Percentiles rank a stretch among this genome's conserved stretches.
These are phyloP conservation scores for Globisporangium cylindrosporum DNA, from an alignment of 352 stramenopile genomes.

Conservation along the genomic window DNA sequence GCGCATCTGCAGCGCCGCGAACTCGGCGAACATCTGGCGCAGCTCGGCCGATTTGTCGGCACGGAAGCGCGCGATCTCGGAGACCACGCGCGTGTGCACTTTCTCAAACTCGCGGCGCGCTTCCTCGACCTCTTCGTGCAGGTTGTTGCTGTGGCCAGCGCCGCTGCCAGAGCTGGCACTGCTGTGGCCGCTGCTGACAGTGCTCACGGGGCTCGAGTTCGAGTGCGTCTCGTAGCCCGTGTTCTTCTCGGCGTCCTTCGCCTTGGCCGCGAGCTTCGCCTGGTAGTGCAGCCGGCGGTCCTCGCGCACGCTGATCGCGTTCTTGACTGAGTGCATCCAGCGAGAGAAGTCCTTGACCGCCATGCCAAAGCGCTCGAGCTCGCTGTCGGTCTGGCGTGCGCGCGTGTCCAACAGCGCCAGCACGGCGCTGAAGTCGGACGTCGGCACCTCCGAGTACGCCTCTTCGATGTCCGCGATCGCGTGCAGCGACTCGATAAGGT, in stretches of 20 bases:
- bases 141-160: conserved; percentile 19
- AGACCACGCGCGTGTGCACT: conserved; percentile 74
- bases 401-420: conserved; percentile 69
- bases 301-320: conserved; percentile 69
- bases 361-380: conserved; percentile 63
- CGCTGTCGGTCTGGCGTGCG: conserved; percentile 67
- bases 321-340: conserved; percentile 72
- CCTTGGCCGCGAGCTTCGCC: conserved; percentile 56
- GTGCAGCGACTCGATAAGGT: conserved; percentile 76
- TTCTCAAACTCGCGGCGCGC: conserved; percentile 76
- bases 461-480: conserved; percentile 68
- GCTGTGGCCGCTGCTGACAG: conserved; percentile 19
- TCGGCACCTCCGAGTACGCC: conserved; percentile 56
- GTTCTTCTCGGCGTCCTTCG: conserved; percentile 25
- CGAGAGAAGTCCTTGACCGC: conserved; percentile 68
- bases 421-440: conserved; percentile 61
- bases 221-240: conserved; percentile 26
- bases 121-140: conserved; percentile 49
- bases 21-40: conserved; percentile 70
- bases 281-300: conserved; percentile 80
- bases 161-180: not conserved
- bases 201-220: conserved; percentile 16
- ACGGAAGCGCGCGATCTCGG: conserved; percentile 69
- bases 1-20: conserved; percentile 52
- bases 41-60: conserved; percentile 72